Conservation (phyloP, 805 yeast species). For the Sugiyamaella marilandica region DNA sequence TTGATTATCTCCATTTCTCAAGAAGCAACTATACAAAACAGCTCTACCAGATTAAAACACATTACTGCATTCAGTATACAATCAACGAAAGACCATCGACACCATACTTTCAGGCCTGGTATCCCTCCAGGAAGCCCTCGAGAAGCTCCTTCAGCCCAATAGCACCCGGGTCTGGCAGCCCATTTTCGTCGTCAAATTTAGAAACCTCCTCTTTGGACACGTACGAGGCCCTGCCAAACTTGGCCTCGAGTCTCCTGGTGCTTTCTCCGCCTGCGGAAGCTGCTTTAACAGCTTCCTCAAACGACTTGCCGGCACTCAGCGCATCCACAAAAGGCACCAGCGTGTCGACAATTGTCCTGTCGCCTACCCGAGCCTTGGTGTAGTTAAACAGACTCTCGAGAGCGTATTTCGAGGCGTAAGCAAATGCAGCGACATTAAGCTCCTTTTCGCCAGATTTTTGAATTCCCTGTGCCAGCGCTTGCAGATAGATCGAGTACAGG, state of each 20-base stretch:
- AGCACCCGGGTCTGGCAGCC: slow-evolving; percentile 91
- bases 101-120: neutral
- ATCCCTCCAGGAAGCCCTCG: slow-evolving; percentile 35
- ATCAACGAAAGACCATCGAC: too few relatives aligned
- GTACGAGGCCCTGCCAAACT: slow-evolving; percentile 91
- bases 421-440: slow-evolving; percentile 24
- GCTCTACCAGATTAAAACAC: too few relatives aligned
- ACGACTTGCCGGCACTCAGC: slow-evolving; percentile 47
- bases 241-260: slow-evolving; percentile 72
- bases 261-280: slow-evolving; percentile 60
- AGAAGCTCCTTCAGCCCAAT: slow-evolving; percentile 68
- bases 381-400: slow-evolving; percentile 72
- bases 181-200: slow-evolving; percentile 40
- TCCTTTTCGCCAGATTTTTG: slow-evolving; percentile 23
- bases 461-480: slow-evolving; percentile 63
- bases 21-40: too few relatives aligned
- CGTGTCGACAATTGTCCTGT: slow-evolving; percentile 84
- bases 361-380: slow-evolving; percentile 85
- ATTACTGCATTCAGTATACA: too few relatives aligned
- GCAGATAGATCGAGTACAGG: slow-evolving; percentile 74
- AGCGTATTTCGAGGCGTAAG: slow-evolving; percentile 44
- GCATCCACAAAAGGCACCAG: slow-evolving; percentile 78
- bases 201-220: slow-evolving; percentile 60
- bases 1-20: too few relatives aligned
- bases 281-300: slow-evolving; percentile 58